Percentiles rank a stretch among this genome's conserved stretches.
Evolutionary conservation across 768 basidiomycete genomes (phyloP).

Genomic region (Calocybe cyanea): DNA sequence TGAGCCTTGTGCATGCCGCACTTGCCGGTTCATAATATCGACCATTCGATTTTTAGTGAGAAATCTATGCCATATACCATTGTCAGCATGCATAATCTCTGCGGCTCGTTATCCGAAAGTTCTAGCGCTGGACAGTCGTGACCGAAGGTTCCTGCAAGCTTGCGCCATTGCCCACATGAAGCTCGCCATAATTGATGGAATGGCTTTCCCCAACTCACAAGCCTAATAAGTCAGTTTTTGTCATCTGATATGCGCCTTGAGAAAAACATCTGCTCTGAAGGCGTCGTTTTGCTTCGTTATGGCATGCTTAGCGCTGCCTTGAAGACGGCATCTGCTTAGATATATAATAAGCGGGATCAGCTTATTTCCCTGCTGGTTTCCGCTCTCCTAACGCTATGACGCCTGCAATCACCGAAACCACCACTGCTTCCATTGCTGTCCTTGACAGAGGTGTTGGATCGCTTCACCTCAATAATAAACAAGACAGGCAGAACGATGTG

Average conservation of each 20-base stretch:
- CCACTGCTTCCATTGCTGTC: not conserved
- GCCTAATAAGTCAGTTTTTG: not conserved
- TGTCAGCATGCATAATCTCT: too few species aligned
- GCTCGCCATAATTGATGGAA: conserved; percentile 5
- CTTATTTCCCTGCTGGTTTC: not conserved
- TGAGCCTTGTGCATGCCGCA: too few species aligned
- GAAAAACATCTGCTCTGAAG: not conserved
- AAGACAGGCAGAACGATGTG: not conserved
- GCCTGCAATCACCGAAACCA: conserved; percentile 5
- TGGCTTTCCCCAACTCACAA: not conserved
- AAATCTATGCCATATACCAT: too few species aligned
- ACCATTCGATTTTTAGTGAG: too few species aligned
- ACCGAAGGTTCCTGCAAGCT: not conserved
- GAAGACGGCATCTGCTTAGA: not conserved
- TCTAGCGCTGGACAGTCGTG: too few species aligned
- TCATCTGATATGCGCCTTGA: not conserved
- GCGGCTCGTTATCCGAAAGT: too few species aligned
- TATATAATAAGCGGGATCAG: not conserved
- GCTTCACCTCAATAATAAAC: conserved; percentile 2
- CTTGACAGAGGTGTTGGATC: not conserved
- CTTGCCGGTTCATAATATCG: too few species aligned
- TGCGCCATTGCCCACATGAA: conserved; percentile 4
- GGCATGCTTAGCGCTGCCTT: conserved; percentile 3
- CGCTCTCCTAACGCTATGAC: not conserved
- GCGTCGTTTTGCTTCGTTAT: conserved; percentile 10